Percentiles rank a stretch among this genome's conserved stretches.
These are phyloP conservation scores for Daldinia caldariorum DNA, from an alignment of 495 filamentous ascomycete genomes.

Conservation along the genomic window DNA sequence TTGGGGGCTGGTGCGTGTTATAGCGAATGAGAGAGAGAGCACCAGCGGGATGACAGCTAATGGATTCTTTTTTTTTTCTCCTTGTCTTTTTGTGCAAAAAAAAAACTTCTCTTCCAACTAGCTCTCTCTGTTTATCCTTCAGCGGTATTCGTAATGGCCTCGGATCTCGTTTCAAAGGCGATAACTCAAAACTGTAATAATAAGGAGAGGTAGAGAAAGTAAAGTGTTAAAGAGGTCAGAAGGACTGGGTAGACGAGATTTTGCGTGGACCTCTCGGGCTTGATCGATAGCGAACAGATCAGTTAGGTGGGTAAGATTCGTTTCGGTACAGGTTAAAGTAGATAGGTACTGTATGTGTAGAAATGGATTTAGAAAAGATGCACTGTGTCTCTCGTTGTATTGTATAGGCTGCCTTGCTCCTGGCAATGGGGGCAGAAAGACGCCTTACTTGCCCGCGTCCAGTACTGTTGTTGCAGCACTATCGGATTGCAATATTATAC, in stretches of 20 bases:
- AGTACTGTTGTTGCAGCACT: slow-evolving; percentile 18
- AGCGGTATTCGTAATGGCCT: slow-evolving; percentile 1
- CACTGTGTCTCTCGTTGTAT: slow-evolving; percentile 33
- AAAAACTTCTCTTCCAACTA: slow-evolving; percentile 22
- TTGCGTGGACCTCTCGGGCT: slow-evolving; percentile 6
- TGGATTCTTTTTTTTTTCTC: background rate
- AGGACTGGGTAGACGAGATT: slow-evolving; percentile 2
- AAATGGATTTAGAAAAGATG: slow-evolving; percentile 19
- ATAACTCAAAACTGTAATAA: background rate
- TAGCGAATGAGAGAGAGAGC: slow-evolving; percentile 34
- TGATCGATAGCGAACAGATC: slow-evolving; percentile 2
- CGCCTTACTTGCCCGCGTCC: slow-evolving; percentile 18
- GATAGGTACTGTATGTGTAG: slow-evolving; percentile 19
- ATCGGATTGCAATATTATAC: slow-evolving; percentile 13
- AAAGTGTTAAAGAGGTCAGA: background rate
- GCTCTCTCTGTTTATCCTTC: background rate
- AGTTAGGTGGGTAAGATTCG: slow-evolving; percentile 1
- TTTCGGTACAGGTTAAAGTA: slow-evolving; percentile 3
- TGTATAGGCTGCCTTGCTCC: slow-evolving; percentile 7
- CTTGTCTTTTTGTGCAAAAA: background rate
- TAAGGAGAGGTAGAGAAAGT: slow-evolving; percentile 11
- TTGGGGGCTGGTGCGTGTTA: slow-evolving; percentile 40
- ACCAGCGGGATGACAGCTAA: slow-evolving; percentile 27
- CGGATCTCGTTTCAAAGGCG: slow-evolving; percentile 1
- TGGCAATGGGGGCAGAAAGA: slow-evolving; percentile 10